A percentile compares a stretch with the other conserved stretches of the same genome.
These are phyloP conservation scores for Coemansia umbellata DNA, from an alignment of 192 early-diverging fungal species.

Conservation along the genomic window DNA sequence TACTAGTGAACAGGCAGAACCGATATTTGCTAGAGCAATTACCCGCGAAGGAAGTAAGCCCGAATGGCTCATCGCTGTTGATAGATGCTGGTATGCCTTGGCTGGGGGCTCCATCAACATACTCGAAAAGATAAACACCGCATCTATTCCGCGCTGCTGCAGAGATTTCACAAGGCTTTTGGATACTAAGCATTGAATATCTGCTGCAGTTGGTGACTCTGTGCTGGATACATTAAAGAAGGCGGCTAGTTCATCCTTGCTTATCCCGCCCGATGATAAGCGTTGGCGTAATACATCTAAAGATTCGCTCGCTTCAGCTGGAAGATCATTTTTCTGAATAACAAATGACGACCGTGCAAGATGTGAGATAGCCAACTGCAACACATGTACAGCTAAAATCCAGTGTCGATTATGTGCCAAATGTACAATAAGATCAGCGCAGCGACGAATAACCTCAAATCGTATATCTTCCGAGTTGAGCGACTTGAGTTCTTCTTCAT, in stretches of 20 bases:
- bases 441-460: conserved; percentile 12
- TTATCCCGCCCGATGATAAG: conserved; percentile 22
- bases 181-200: conserved; percentile 5
- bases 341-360: conserved; percentile 37
- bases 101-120: conserved; percentile 27
- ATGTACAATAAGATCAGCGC: conserved; percentile 20
- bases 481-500: conserved; percentile 1
- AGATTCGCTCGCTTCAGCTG: conserved; percentile 3
- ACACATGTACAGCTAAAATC: conserved; percentile 34
- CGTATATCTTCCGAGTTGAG: conserved; percentile 18
- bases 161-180: conserved; percentile 31
- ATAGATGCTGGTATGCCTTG: conserved; percentile 34
- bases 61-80: conserved; percentile 37
- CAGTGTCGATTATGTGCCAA: conserved; percentile 35
- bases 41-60: conserved; percentile 38
- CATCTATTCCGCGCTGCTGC: conserved; percentile 40
- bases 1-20: conserved; percentile 52
- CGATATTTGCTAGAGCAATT: conserved; percentile 53
- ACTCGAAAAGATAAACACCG: conserved; percentile 33
- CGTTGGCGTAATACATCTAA: conserved; percentile 17
- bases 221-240: conserved; percentile 7
- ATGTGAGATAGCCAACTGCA: conserved; percentile 25
- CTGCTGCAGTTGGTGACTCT: background rate
- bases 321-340: background rate
- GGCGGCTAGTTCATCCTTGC: conserved; percentile 14